A percentile compares a stretch with the other conserved stretches of the same genome.
Conservation (phyloP, 345 rosid genomes). For the Gossypium longicalyx region DNA sequence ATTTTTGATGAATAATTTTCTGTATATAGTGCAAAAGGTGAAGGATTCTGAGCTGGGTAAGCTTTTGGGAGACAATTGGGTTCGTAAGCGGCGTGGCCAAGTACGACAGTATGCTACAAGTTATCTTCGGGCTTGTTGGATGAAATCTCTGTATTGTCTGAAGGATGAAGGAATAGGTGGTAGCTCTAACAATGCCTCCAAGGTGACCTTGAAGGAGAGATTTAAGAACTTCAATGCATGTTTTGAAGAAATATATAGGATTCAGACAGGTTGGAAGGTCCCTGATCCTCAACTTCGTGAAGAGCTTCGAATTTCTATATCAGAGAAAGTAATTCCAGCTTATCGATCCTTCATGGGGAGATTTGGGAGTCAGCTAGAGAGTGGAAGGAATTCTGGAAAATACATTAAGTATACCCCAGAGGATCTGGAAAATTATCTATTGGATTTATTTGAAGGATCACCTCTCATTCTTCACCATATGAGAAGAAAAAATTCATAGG, state of each 20-base stretch:
- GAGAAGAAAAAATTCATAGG: constrained; percentile 63
- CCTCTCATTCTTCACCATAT: constrained; percentile 72
- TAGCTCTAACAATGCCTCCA: constrained; percentile 59
- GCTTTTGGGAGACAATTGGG: constrained; percentile 86
- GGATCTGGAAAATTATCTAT: constrained; percentile 72
- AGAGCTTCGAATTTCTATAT: constrained; percentile 85
- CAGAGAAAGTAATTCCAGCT: constrained; percentile 82
- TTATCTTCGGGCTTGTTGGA: constrained; percentile 91
- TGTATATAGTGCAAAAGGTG: constrained; percentile 83
- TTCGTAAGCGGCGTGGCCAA: constrained; percentile 75
- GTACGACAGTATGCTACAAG: constrained; percentile 78
- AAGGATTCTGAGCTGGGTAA: constrained; percentile 80
- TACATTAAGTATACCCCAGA: constrained; percentile 94
- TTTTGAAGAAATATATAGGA: constrained; percentile 83
- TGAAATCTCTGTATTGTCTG: constrained; percentile 63
- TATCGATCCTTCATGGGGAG: constrained; percentile 84
- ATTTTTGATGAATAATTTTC: constrained; percentile 86
- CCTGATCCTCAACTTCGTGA: constrained; percentile 93
- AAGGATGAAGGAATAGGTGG: constrained; percentile 76
- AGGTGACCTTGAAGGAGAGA: constrained; percentile 72
- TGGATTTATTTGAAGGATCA: constrained; percentile 81
- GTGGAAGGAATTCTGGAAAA: constrained; percentile 79
- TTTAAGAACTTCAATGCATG: constrained; percentile 40
- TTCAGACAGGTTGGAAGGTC: constrained; percentile 93
- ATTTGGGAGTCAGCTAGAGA: constrained; percentile 72